Conservation (phyloP, 495 filamentous ascomycete genomes). For the Echria macrotheca region DNA sequence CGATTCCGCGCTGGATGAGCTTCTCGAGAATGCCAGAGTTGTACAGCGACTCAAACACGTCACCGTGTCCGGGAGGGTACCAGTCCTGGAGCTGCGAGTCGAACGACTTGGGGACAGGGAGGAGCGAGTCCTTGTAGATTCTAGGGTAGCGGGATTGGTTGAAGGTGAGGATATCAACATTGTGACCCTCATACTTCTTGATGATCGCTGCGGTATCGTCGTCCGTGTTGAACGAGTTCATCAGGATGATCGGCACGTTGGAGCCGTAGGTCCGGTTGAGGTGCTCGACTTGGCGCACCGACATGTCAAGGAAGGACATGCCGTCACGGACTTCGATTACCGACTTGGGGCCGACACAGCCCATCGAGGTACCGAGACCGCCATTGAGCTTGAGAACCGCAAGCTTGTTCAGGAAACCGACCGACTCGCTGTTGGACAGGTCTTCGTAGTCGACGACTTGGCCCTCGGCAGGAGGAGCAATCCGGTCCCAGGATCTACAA, state of each 20-base stretch:
- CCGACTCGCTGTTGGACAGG: slow-evolving; percentile 78
- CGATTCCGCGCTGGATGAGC: slow-evolving; percentile 87
- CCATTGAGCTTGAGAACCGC: slow-evolving; percentile 99
- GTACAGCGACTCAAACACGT: slow-evolving; percentile 99
- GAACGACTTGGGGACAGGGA: slow-evolving; percentile 87
- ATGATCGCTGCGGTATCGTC: slow-evolving; percentile 98
- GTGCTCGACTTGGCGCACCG: slow-evolving; percentile 98
- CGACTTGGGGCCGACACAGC: slow-evolving; percentile 98
- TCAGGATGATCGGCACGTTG: slow-evolving; percentile 97
- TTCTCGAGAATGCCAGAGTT: slow-evolving; percentile 98
- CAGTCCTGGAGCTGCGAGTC: slow-evolving; percentile 90
- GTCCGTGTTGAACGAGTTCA: slow-evolving; percentile 99
- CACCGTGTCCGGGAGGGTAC: slow-evolving; percentile 98
- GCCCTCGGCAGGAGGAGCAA: slow-evolving; percentile 80
- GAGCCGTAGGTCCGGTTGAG: slow-evolving; percentile 96
- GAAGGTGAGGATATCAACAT: slow-evolving; percentile 99
- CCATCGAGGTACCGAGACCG: slow-evolving; percentile 99
- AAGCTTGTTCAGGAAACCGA: slow-evolving; percentile 93
- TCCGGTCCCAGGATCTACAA: slow-evolving; percentile 74
- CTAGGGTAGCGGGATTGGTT: slow-evolving; percentile 98
- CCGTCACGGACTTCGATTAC: slow-evolving; percentile 99
- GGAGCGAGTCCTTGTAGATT: slow-evolving; percentile 95
- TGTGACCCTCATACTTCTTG: slow-evolving; percentile 99
- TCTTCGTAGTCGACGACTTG: slow-evolving; percentile 93
- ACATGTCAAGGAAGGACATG: slow-evolving; percentile 99